These are phyloP conservation scores for Aquanectria penicillioides DNA, from an alignment of 2,329 filamentous ascomycete species.

Conservation along the genomic window DNA sequence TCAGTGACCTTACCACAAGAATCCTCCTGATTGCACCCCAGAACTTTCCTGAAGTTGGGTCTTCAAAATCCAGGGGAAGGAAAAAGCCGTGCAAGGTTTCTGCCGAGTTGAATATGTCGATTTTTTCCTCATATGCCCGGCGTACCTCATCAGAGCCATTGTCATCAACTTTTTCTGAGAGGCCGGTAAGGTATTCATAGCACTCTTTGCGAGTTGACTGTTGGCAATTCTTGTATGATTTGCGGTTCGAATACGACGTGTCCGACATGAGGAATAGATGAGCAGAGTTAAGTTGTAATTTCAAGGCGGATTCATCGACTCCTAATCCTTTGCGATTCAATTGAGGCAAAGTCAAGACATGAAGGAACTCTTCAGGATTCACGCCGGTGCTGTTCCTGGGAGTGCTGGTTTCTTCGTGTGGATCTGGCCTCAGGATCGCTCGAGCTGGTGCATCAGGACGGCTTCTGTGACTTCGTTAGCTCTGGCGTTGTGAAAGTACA, in stretches of 20 bases:
- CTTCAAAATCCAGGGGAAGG: conserved; percentile 48
- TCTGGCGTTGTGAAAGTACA: no score
- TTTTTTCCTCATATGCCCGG: conserved; percentile 43
- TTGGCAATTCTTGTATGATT: conserved; percentile 42
- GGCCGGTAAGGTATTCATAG: conserved; percentile 35
- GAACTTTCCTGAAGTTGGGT: conserved; percentile 52
- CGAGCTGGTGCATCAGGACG: conserved; percentile 27
- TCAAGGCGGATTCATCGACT: conserved; percentile 25
- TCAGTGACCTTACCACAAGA: conserved; percentile 39
- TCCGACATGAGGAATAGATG: conserved; percentile 42
- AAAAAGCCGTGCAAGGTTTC: conserved; percentile 55
- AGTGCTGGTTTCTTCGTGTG: conserved; percentile 11
- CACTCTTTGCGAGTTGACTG: conserved; percentile 35
- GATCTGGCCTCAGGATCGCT: conserved; percentile 27
- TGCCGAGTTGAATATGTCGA: conserved; percentile 54
- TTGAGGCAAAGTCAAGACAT: conserved; percentile 34
- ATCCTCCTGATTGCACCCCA: conserved; percentile 54
- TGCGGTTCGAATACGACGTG: conserved; percentile 40
- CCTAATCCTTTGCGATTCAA: neutral
- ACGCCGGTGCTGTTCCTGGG: conserved; percentile 10
- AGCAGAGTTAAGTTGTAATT: conserved; percentile 36
- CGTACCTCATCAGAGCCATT: conserved; percentile 35
- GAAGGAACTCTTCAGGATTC: conserved; percentile 17
- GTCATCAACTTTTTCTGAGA: conserved; percentile 36
- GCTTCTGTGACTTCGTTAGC: conserved; percentile 4